Evolutionary conservation across 345 rosid genomes (phyloP), one percentile per base, ranked within the genome.

Genomic region (Dovyalis caffra): DNA sequence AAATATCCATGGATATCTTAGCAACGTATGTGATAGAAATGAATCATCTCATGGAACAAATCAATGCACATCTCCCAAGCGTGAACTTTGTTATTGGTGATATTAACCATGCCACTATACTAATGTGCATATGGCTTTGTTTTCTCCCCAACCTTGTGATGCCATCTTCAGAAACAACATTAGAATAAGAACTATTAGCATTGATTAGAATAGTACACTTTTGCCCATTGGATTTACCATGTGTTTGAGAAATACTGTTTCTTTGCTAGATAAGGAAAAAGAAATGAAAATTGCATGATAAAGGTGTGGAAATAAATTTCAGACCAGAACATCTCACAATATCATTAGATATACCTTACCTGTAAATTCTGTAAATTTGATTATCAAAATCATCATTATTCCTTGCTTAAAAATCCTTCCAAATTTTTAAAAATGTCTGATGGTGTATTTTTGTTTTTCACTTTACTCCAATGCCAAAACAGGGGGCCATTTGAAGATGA

Each of bases 401-500:
- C 65, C 65, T 28, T 29, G 18, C 20, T 31, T 11, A 29, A 61
- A 29, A 61, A 5, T 61, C 12, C 8, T 14, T 61, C 21, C 34
- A 18, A 61, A 29, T 15, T 28, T 28, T 23, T 1, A 15, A 28
- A 18, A 0, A 61, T 29, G 14, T 29, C 35, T 21, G 26, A n/a
- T n/a, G 58, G 26, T 53, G 25, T 25, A 14, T 29, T 23, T 31
- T 8, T 29, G 5, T 29, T 11, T 29, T 45, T 67, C 28, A 45
- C 64, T 70, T 61, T 21, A 31, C 21, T 40, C 77, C 64, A 60
- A 34, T 82, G 69, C 49, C 70, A 32, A 58, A 68, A 53, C 90
- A 95, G 99, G 97, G 45, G 98, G 98, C 11, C 72, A 74, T 76
- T 76, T 95, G 62, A 84, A 78, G 71, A 72, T 67, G 76, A 77